Evolutionary conservation across 208 protist genomes (phyloP), one percentile per base, ranked within the genome.

Genomic region (Acanthamoeba rhysodes): DNA sequence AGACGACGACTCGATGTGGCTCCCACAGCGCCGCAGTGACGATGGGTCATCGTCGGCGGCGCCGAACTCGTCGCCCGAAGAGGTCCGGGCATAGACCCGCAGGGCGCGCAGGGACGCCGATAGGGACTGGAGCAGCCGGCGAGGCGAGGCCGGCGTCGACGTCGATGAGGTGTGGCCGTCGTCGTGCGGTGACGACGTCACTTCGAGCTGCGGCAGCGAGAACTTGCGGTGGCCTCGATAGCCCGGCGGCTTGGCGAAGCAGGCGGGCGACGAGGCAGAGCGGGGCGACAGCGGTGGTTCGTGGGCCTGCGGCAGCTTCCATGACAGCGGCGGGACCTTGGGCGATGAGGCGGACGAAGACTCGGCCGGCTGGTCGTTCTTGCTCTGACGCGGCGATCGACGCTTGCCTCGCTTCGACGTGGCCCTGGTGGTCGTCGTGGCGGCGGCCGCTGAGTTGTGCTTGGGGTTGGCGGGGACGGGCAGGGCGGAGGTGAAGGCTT

Each of bases 61-160:
- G 72, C 6, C 12, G 37, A 34, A 20, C 4, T 50, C 29, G 16
- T 80, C 72, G 72, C 37, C 34, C 12, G 72, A 80, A 0, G 72
- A 24, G 32, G 72, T 80, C 10, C 72, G 27, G 18, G 72, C 72
- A 29, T 80, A 80, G 72, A 80, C 72, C n/a, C 72, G 72, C 72
- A 80, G 72, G 32, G 72, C 72, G 9, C 72, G 72, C 14, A 80
- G 72, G 10, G 72, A 80, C 0, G 72, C 72, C 34, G 72, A 80
- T 2, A 80, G 72, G 14, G 72, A 78, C 32, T 78, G 70, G 32
- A 78, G 70, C 27, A 78, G n/a, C 32, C 70, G 70, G 20, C 70
- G 70, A 48, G 70, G 70, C 16, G 70, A 78, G 8, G 70, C 20
- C 29, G 70, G 70, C 37, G 10, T 18, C 14, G 50, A 57, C 50